Evolutionary conservation across 257 asterid genomes (phyloP).

Genomic region (Salvia hispanica): DNA sequence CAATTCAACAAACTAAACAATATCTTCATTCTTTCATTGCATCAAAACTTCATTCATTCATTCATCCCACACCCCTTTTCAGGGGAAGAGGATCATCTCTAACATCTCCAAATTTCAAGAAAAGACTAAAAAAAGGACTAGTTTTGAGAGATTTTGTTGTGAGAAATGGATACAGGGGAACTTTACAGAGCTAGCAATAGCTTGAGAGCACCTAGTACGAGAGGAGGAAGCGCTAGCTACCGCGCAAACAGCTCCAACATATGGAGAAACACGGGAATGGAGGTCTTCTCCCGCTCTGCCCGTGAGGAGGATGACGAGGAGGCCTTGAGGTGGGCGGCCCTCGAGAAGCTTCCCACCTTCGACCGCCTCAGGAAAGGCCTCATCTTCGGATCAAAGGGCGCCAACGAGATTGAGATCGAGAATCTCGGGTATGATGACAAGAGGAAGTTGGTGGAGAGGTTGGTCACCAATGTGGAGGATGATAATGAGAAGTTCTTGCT

Average conservation of each 20-base stretch:
- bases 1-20: neutral
- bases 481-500: slow-evolving; percentile 65
- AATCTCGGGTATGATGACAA: slow-evolving; percentile 57
- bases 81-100: no score
- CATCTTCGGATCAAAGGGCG: slow-evolving; percentile 52
- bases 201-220: slow-evolving; percentile 35
- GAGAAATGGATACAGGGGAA: slow-evolving; percentile 41
- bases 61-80: neutral
- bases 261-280: slow-evolving; percentile 51
- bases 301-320: slow-evolving; percentile 77
- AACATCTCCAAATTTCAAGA: no score
- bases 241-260: slow-evolving; percentile 45
- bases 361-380: slow-evolving; percentile 68
- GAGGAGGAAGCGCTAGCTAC: slow-evolving; percentile 29
- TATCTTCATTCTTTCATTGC: slow-evolving; percentile 10
- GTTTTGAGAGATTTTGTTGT: no score
- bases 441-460: slow-evolving; percentile 49
- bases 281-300: slow-evolving; percentile 50
- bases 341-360: slow-evolving; percentile 68
- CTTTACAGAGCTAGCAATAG: slow-evolving; percentile 44
- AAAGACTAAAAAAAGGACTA: no score
- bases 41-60: neutral
- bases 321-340: slow-evolving; percentile 77
- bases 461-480: slow-evolving; percentile 62
- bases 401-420: slow-evolving; percentile 48